phyloP scores from a whole-genome alignment of 306 rosid species.

The Quercus dentata region DNA sequence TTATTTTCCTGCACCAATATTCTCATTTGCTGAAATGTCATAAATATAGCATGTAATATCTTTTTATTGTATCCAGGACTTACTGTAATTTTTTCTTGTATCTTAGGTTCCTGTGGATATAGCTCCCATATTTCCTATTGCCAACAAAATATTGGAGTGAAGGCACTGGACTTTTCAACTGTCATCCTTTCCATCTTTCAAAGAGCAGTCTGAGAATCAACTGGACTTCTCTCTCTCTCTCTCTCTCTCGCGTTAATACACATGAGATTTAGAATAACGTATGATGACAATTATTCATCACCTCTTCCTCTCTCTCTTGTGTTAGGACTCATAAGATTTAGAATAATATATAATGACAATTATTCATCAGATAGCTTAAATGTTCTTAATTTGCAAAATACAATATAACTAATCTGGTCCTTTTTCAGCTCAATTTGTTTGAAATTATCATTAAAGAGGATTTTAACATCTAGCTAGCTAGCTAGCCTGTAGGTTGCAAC shows the following conservation, averaged over 20 bases:
- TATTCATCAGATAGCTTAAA: background rate
- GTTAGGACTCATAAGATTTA: background rate
- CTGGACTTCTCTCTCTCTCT: background rate
- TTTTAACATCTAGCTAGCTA: no score
- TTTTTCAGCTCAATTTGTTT: background rate
- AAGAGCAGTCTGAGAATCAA: background rate
- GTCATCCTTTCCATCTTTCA: conserved; percentile 3
- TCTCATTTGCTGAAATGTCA: background rate
- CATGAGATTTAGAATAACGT: background rate
- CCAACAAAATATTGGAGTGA: conserved; percentile 45
- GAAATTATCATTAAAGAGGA: background rate
- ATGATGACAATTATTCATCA: background rate
- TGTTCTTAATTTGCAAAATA: background rate
- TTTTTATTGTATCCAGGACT: background rate
- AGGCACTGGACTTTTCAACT: conserved; percentile 6
- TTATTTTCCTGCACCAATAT: background rate
- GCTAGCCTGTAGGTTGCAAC: background rate
- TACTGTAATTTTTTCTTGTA: background rate
- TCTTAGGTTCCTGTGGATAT: conserved; percentile 87
- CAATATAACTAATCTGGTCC: background rate
- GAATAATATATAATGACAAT: background rate
- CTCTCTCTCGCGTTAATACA: background rate
- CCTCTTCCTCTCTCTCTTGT: background rate
- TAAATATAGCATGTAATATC: background rate
- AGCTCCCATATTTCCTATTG: conserved; percentile 68